These are phyloP conservation scores for Cornus florida DNA, from an alignment of 148 eudicot genomes.

Conservation along the genomic window DNA sequence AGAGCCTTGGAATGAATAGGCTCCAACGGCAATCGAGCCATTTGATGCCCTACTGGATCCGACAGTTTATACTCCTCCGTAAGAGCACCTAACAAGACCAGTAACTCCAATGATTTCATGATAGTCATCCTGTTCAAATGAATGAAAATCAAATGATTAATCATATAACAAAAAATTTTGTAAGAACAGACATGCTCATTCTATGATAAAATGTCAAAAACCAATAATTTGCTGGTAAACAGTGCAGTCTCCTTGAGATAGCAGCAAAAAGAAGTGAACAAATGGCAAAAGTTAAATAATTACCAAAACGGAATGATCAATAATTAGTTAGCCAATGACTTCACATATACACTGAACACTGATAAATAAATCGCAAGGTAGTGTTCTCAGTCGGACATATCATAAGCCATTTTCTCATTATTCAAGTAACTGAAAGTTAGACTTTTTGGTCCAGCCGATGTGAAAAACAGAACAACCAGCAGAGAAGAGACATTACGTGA, in stretches of 20 bases:
- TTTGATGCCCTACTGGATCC: conserved; percentile 83
- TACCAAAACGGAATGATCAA: not conserved
- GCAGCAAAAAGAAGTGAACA: not conserved
- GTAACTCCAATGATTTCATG: conserved; percentile 67
- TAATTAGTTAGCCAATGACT: not conserved
- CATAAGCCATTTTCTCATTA: not conserved
- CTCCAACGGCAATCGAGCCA: conserved; percentile 88
- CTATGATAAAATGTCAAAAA: not conserved
- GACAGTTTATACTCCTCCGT: conserved; percentile 80
- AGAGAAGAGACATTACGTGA: too few relatives aligned
- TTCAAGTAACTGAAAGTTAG: not conserved
- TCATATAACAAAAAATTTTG: not conserved
- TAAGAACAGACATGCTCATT: not conserved
- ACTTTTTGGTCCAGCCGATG: not conserved
- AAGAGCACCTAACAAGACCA: conserved; percentile 84
- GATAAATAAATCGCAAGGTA: not conserved
- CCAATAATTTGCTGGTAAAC: not conserved
- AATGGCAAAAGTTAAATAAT: not conserved
- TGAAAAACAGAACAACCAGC: not conserved
- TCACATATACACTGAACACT: not conserved
- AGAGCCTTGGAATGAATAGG: conserved; percentile 87
- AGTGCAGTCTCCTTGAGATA: not conserved
- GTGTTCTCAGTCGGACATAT: too few relatives aligned
- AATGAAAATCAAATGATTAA: not conserved
- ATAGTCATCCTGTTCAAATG: conserved; percentile 65